These are phyloP conservation scores for Amphirosellinia nigrospora DNA, from an alignment of 495 filamentous ascomycete genomes.

Conservation along the genomic window DNA sequence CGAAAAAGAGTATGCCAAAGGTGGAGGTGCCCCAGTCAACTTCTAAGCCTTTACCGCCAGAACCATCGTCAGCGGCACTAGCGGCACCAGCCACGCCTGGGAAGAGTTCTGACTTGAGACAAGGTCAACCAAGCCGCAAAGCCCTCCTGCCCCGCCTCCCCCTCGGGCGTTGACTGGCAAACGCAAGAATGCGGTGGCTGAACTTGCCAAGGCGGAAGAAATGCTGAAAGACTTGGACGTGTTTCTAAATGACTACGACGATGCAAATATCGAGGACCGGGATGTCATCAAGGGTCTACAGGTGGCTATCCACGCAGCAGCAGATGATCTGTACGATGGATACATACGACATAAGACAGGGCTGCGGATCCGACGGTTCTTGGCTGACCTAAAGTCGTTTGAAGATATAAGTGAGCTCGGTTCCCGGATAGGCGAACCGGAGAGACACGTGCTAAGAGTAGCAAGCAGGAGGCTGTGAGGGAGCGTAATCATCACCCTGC, in stretches of 20 bases:
- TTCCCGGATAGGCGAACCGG: slow-evolving; percentile 2
- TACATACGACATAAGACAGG: slow-evolving; percentile 53
- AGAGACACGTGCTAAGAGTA: slow-evolving; percentile 9
- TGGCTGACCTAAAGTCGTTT: slow-evolving; percentile 54
- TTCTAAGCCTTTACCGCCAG: slow-evolving; percentile 25
- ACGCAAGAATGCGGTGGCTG: slow-evolving; percentile 30
- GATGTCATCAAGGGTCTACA: slow-evolving; percentile 56
- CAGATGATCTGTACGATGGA: slow-evolving; percentile 51
- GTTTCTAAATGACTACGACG: slow-evolving; percentile 38
- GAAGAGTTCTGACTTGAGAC: not conserved
- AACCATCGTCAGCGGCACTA: not conserved
- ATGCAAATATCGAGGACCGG: slow-evolving; percentile 45
- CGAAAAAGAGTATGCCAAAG: slow-evolving; percentile 33
- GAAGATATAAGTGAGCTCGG: slow-evolving; percentile 39
- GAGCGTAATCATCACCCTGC: slow-evolving; percentile 9
- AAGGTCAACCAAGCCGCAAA: slow-evolving; percentile 23
- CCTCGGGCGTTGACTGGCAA: slow-evolving; percentile 9
- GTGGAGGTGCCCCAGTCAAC: slow-evolving; percentile 20
- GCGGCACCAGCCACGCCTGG: slow-evolving; percentile 9
- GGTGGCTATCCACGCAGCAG: slow-evolving; percentile 55
- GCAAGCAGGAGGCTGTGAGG: not conserved
- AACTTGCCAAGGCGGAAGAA: slow-evolving; percentile 27
- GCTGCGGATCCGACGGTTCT: slow-evolving; percentile 50
- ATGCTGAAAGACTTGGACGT: slow-evolving; percentile 34
- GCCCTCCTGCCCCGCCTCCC: slow-evolving; percentile 3